A percentile compares a stretch with the other conserved stretches of the same genome.
Evolutionary conservation across 192 early-diverging fungal genomes (phyloP).

Genomic region (Coemansia sp.): DNA sequence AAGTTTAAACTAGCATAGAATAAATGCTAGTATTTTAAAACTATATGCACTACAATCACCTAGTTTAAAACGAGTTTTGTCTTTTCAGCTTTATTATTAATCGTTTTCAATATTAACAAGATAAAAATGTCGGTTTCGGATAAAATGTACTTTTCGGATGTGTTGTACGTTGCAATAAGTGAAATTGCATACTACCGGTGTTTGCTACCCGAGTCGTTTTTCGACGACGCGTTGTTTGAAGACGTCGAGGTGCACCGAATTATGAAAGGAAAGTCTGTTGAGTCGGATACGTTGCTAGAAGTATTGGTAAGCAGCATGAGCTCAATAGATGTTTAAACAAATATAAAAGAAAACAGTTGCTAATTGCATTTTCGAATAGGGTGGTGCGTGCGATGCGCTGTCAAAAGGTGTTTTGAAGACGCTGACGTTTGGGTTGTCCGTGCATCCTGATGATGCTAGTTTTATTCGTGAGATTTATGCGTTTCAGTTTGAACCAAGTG

Average conservation of each 20-base stretch:
- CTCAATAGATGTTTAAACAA: no score
- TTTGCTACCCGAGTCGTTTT: constrained; percentile 38
- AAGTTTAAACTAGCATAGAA: constrained; percentile 3
- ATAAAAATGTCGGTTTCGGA: constrained; percentile 1
- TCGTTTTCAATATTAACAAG: background rate
- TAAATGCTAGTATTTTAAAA: constrained; percentile 7
- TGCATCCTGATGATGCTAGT: constrained; percentile 14
- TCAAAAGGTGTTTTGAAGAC: constrained; percentile 16
- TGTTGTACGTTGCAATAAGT: constrained; percentile 27
- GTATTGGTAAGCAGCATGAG: constrained; percentile 15
- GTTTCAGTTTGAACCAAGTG: constrained; percentile 19
- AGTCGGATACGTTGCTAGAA: constrained; percentile 37
- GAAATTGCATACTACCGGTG: constrained; percentile 47
- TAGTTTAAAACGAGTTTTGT: background rate
- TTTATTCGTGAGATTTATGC: constrained; percentile 51
- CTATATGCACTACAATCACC: background rate
- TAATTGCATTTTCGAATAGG: constrained; percentile 5
- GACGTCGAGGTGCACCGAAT: constrained; percentile 19
- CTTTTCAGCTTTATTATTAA: background rate
- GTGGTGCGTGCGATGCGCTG: constrained; percentile 27
- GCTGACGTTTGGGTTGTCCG: constrained; percentile 35
- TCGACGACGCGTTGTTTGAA: constrained; percentile 22
- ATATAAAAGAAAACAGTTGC: no score
- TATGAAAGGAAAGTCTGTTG: constrained; percentile 22
- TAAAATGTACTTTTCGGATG: constrained; percentile 21